Evolutionary conservation across 2,329 filamentous ascomycete genomes (phyloP), one percentile per base, ranked within the genome.

Genomic region (Xylaria sp.): DNA sequence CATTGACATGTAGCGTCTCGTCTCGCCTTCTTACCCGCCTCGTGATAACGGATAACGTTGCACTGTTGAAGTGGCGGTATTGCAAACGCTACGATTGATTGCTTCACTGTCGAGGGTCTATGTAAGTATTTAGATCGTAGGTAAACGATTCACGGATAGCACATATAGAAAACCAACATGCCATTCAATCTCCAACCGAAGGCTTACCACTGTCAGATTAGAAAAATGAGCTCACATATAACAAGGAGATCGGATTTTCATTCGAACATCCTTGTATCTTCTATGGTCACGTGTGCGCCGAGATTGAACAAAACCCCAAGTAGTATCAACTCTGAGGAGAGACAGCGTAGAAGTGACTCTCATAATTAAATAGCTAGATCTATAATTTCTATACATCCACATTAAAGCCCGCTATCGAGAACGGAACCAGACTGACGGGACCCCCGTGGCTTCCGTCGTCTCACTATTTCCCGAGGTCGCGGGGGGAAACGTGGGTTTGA

Each of bases 401-500:
- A 26, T 26, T 51, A 62, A 42, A 36, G 28, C 36, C 54, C n/a
- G 36, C 42, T 10, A 28, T 31, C 26, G 26, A 3, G 10, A n/a
- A 46, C 33, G 20, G 15, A 61, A 61, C 63, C 57, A 23, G 53
- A 20, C 36, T 23, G 36, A 56, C 48, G 57, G 64, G 31, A 57
- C 36, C 51, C 42, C 59, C 42, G 51, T 42, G 26, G 46, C 63
- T 53, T 59, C 62, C 17, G 40, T 31, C 15, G 28, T 33, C 33
- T 33, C 33, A 33, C 33, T 33, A 33, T 33, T 28, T 28, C 20
- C 49, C 49, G 49, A 20, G 49, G 49, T 53, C 28, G 58, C n/a
- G 59, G 59, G 51, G 59, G 28, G 28, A 67, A 67, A 64, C 31
- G 48, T 59, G 65, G 60, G 48, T 23, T 46, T 33, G 36, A 38